phyloP scores from a whole-genome alignment of 306 rosid species.

The Geum urbanum region DNA sequence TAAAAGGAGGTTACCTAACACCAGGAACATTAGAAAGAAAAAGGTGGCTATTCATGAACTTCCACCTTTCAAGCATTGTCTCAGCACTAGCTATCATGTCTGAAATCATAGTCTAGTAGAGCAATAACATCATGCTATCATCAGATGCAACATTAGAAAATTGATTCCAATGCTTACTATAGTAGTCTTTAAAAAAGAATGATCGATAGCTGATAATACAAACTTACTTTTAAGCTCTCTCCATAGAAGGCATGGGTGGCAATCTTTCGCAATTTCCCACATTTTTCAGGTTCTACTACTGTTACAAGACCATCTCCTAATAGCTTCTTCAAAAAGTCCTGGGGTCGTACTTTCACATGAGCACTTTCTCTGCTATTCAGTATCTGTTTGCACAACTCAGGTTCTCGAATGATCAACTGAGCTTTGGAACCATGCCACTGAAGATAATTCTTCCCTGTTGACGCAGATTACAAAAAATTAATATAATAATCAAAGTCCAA shows the following conservation, averaged over 20 bases:
- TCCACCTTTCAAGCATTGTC: constrained; percentile 25
- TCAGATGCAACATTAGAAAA: background rate
- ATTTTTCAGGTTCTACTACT: constrained; percentile 20
- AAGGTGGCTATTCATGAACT: too few species aligned
- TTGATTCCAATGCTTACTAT: too few species aligned
- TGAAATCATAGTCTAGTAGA: constrained; percentile 19
- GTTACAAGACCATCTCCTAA: constrained; percentile 32
- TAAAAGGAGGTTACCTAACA: constrained; percentile 15
- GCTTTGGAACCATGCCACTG: constrained; percentile 31
- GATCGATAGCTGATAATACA: background rate
- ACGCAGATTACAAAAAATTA: background rate
- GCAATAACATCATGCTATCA: background rate
- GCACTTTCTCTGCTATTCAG: constrained; percentile 16
- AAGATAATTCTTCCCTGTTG: constrained; percentile 29
- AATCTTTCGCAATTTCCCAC: constrained; percentile 26
- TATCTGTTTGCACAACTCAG: constrained; percentile 28
- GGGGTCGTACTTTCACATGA: background rate
- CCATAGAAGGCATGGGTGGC: constrained; percentile 21
- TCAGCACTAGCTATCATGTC: constrained; percentile 23
- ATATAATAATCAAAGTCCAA: too few species aligned
- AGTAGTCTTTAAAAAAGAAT: background rate
- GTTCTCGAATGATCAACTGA: constrained; percentile 23
- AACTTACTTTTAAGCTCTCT: constrained; percentile 27
- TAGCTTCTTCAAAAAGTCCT: background rate
- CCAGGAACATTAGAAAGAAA: too few species aligned